These are phyloP conservation scores for Cucumis cinereus DNA, from an alignment of 306 rosid genomes.

Conservation along the genomic window DNA sequence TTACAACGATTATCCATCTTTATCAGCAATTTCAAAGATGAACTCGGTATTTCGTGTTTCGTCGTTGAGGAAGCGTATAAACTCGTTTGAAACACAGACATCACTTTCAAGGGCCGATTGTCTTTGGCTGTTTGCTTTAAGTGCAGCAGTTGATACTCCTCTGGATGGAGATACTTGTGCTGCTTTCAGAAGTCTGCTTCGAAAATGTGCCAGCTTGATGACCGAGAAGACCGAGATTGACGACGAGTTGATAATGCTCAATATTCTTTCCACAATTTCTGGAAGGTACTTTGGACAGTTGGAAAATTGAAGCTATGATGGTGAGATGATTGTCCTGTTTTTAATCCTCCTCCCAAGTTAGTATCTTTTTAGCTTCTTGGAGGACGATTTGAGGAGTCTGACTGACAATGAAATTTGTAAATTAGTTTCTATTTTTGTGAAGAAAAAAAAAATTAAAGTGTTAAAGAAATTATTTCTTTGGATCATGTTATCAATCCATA, in stretches of 20 bases:
- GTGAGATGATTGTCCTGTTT: neutral
- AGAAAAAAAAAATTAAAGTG: neutral
- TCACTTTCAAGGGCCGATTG: constrained; percentile 40
- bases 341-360: neutral
- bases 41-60: constrained; percentile 45
- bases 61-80: constrained; percentile 47
- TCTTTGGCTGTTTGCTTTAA: constrained; percentile 69
- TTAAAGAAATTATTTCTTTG: neutral
- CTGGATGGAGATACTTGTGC: constrained; percentile 58
- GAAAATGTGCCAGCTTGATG: constrained; percentile 65
- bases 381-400: neutral
- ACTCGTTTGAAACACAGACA: constrained; percentile 18
- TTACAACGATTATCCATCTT: constrained; percentile 30
- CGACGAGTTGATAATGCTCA: constrained; percentile 65
- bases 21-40: constrained; percentile 41
- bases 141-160: constrained; percentile 67
- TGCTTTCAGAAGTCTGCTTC: constrained; percentile 59
- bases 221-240: constrained; percentile 47
- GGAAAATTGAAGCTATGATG: constrained; percentile 12
- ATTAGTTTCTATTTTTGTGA: neutral
- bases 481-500: too few relatives aligned
- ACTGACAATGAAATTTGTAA: neutral
- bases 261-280: constrained; percentile 53
- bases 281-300: constrained; percentile 80
- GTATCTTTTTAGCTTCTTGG: neutral